Conservation (phyloP, 2,329 filamentous ascomycete genomes). For the Septoria petroselini region DNA sequence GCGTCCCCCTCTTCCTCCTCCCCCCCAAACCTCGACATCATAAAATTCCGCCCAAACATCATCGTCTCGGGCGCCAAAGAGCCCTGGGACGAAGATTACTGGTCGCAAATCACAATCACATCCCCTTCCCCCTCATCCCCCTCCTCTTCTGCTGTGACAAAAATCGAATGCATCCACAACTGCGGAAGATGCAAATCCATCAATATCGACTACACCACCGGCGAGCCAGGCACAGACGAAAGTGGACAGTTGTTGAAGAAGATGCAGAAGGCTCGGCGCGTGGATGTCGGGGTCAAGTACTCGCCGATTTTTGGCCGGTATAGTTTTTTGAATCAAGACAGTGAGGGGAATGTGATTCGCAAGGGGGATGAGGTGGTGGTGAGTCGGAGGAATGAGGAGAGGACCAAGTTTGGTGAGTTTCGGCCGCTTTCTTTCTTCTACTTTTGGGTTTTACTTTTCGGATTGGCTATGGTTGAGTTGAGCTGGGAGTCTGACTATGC, state of each 20-base stretch:
- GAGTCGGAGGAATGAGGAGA: constrained; percentile 39
- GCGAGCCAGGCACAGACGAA: constrained; percentile 40
- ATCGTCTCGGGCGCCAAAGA: constrained; percentile 42
- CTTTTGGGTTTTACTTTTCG: background rate
- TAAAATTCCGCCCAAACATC: constrained; percentile 49
- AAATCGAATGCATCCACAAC: constrained; percentile 44
- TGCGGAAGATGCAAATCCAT: constrained; percentile 48
- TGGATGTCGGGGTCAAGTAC: constrained; percentile 47
- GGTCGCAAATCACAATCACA: constrained; percentile 41
- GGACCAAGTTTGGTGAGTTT: constrained; percentile 46
- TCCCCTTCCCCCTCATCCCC: constrained; percentile 15
- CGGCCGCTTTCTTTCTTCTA: background rate
- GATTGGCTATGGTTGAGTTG: background rate
- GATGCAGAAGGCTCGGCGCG: constrained; percentile 45
- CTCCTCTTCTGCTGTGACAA: constrained; percentile 15
- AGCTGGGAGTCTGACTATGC: background rate
- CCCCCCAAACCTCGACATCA: constrained; percentile 38
- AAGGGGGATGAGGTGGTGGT: constrained; percentile 48
- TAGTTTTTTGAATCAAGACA: constrained; percentile 39
- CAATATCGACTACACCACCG: constrained; percentile 50
- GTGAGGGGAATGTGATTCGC: constrained; percentile 34
- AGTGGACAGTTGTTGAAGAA: constrained; percentile 46
- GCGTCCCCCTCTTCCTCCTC: constrained; percentile 33
- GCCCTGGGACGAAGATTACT: constrained; percentile 49
- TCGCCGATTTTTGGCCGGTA: constrained; percentile 51